A percentile compares a stretch with the other conserved stretches of the same genome.
Evolutionary conservation across 2,329 filamentous ascomycete species (phyloP).

Genomic region (Graphium sp.): DNA sequence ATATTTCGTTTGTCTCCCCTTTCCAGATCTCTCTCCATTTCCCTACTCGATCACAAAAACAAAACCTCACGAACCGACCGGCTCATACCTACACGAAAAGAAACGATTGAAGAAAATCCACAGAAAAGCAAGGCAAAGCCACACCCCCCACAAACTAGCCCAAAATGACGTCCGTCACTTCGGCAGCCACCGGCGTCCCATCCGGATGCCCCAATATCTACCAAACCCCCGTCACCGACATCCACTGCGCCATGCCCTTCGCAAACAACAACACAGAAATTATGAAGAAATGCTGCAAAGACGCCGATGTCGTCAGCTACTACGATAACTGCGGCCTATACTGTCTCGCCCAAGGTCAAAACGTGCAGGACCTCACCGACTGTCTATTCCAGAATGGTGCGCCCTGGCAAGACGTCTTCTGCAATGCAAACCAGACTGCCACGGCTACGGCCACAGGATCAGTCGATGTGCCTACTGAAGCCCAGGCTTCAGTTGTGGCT

Average conservation of each 20-base stretch:
- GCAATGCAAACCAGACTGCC: constrained; percentile 17
- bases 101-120: too few relatives aligned
- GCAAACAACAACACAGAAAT: constrained; percentile 21
- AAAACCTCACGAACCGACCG: too few relatives aligned
- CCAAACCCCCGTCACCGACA: constrained; percentile 23
- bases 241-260: constrained; percentile 23
- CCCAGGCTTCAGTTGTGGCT: neutral
- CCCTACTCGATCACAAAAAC: too few relatives aligned
- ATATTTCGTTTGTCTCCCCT: too few relatives aligned
- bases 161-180: too few relatives aligned
- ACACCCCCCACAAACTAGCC: too few relatives aligned
- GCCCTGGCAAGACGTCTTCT: constrained; percentile 21
- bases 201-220: constrained; percentile 23
- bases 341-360: constrained; percentile 21
- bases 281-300: constrained; percentile 25
- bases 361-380: constrained; percentile 10
- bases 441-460: constrained; percentile 19
- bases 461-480: constrained; percentile 10
- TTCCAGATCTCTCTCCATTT: too few relatives aligned
- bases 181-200: too few relatives aligned
- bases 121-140: too few relatives aligned
- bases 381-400: constrained; percentile 23
- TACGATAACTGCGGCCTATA: constrained; percentile 29
- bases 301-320: constrained; percentile 25
- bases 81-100: too few relatives aligned